Conservation (phyloP, 2,329 filamentous ascomycete species). For the Aspergillus luchuensis region DNA sequence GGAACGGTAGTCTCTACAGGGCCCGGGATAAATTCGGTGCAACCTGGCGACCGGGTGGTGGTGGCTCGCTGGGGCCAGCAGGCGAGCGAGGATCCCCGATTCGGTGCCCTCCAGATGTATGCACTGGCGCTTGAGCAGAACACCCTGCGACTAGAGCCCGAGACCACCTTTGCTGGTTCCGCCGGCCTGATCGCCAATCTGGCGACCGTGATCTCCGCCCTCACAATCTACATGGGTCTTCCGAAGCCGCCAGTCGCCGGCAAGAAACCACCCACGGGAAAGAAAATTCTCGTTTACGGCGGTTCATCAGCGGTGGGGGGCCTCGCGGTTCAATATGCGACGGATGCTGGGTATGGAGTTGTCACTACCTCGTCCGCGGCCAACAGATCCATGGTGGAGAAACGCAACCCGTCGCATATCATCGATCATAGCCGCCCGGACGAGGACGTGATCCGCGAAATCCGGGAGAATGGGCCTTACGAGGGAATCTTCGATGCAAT, state of each 20-base stretch:
- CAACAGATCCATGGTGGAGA: conserved; percentile 8
- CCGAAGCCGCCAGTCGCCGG: conserved; percentile 12
- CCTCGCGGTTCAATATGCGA: conserved; percentile 15
- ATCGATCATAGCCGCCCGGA: conserved; percentile 16
- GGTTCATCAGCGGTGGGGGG: conserved; percentile 11
- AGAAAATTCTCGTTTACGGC: conserved; percentile 17
- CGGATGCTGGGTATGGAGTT: conserved; percentile 15
- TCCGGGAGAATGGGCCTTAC: conserved; percentile 11
- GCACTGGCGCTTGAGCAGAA: conserved; percentile 14
- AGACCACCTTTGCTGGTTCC: conserved; percentile 13
- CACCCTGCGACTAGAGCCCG: conserved; percentile 1
- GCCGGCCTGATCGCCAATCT: conserved; percentile 22
- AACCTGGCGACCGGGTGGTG: conserved; percentile 20
- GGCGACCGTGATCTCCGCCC: conserved; percentile 18
- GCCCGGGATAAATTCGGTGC: conserved; percentile 11
- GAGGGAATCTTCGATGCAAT: conserved; percentile 9
- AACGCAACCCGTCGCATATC: conserved; percentile 7
- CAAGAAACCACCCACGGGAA: conserved; percentile 1
- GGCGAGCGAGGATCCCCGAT: conserved; percentile 13
- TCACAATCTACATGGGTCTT: conserved; percentile 20
- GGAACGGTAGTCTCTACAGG: conserved; percentile 21
- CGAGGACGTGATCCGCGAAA: conserved; percentile 3
- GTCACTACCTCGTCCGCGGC: conserved; percentile 16
- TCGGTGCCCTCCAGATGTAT: conserved; percentile 25
- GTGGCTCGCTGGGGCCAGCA: conserved; percentile 11